These are phyloP conservation scores for Dioszegia hungarica DNA, from an alignment of 768 basidiomycete species.

Conservation along the genomic window DNA sequence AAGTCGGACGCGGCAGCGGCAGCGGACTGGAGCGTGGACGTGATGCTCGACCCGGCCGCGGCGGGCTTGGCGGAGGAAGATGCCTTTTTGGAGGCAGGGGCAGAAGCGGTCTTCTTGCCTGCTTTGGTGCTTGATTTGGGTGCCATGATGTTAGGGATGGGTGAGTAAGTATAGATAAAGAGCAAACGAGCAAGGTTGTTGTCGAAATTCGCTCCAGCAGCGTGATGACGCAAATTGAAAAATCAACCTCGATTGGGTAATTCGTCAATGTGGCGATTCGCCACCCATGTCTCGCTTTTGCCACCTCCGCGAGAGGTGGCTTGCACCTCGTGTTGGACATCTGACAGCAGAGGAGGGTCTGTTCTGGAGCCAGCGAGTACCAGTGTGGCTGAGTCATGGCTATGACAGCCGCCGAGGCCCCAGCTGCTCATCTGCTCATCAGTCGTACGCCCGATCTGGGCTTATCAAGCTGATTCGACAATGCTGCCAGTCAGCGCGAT, in stretches of 20 bases:
- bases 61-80: not conserved
- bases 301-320: not conserved
- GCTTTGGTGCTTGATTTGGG: not conserved
- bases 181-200: too few species aligned
- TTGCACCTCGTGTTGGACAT: too few species aligned
- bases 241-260: slow-evolving; percentile 1
- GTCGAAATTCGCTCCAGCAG: too few species aligned
- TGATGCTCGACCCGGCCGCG: not conserved
- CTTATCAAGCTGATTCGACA: too few species aligned
- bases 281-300: not conserved
- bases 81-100: not conserved
- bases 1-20: slow-evolving; percentile 12
- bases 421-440: too few species aligned
- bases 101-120: slow-evolving; percentile 1
- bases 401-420: too few species aligned
- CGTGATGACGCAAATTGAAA: not conserved
- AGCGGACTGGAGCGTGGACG: not conserved
- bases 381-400: too few species aligned
- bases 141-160: not conserved
- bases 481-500: too few species aligned
- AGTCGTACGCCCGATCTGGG: too few species aligned
- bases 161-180: not conserved
- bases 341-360: too few species aligned
- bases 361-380: too few species aligned
- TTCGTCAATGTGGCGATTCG: not conserved